Conservation (phyloP, 306 rosid species). For the Inga leiocalycina region DNA sequence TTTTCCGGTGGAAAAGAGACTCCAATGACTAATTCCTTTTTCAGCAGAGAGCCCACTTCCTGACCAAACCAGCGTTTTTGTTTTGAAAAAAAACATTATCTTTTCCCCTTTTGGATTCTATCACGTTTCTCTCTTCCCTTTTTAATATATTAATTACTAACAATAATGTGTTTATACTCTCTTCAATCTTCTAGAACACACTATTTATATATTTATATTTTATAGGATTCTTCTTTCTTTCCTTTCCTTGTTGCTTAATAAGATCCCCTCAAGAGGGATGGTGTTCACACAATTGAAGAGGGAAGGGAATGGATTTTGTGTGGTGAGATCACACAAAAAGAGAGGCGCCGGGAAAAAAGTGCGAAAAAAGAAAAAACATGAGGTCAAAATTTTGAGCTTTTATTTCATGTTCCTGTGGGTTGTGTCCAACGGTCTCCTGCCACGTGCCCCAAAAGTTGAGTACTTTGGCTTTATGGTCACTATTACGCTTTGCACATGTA, state of each 20-base stretch:
- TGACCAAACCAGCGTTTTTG: slow-evolving; percentile 33
- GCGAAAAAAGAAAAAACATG: slow-evolving; percentile 35
- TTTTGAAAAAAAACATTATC: not conserved
- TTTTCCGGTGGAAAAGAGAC: slow-evolving; percentile 33
- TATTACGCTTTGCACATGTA: slow-evolving; percentile 22
- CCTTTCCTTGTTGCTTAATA: not conserved
- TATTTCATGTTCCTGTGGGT: slow-evolving; percentile 24
- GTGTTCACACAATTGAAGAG: slow-evolving; percentile 28
- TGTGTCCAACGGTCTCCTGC: slow-evolving; percentile 25
- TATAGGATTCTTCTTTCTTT: not conserved
- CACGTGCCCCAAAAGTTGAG: slow-evolving; percentile 16
- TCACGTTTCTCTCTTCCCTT: slow-evolving; percentile 34
- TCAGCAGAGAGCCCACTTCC: slow-evolving; percentile 34
- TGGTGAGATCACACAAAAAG: slow-evolving; percentile 26
- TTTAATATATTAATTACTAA: not conserved
- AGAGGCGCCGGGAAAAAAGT: slow-evolving; percentile 35
- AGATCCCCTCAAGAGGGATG: slow-evolving; percentile 34
- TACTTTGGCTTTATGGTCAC: slow-evolving; percentile 36
- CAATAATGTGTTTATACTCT: not conserved
- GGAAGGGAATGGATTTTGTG: not conserved
- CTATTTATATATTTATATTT: not conserved
- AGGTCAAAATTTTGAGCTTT: slow-evolving; percentile 43
- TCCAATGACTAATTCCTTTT: slow-evolving; percentile 28
- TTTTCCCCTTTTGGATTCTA: slow-evolving; percentile 11
- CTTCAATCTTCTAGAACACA: not conserved